Percentiles rank a stretch among this genome's conserved stretches.
These are phyloP conservation scores for Wickerhamiella infanticola DNA, from an alignment of 1,139 yeast species.

Conservation along the genomic window DNA sequence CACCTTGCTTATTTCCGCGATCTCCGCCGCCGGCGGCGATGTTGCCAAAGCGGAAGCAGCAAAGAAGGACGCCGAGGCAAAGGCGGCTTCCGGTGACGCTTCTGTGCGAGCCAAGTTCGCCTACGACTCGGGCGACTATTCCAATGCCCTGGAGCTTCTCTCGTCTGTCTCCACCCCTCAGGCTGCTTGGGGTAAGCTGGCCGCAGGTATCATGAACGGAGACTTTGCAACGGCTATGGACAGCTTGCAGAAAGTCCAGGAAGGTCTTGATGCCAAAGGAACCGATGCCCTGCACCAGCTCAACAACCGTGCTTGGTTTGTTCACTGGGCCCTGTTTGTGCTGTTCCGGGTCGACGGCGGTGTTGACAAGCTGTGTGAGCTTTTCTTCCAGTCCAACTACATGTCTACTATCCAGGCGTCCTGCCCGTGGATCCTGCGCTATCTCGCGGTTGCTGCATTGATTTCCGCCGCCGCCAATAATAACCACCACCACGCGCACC, in stretches of 20 bases:
- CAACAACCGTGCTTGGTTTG: conserved; percentile 47
- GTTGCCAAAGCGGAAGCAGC: not conserved
- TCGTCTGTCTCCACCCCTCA: conserved; percentile 2
- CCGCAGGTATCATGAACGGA: conserved; percentile 38
- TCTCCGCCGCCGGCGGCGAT: conserved; percentile 4
- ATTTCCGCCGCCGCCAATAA: conserved; percentile 23
- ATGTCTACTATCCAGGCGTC: conserved; percentile 50
- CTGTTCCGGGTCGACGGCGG: conserved; percentile 37
- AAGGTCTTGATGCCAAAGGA: conserved; percentile 35
- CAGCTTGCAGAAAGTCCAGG: conserved; percentile 38
- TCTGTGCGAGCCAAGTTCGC: conserved; percentile 2
- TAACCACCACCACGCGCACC: conserved; percentile 22
- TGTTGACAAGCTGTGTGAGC: conserved; percentile 35
- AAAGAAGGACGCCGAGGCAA: not conserved
- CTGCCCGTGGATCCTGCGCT: conserved; percentile 51
- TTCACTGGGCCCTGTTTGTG: conserved; percentile 51
- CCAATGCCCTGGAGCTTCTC: conserved; percentile 11
- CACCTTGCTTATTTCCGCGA: conserved; percentile 4
- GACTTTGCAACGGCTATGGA: conserved; percentile 38
- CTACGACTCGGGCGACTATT: conserved; percentile 11
- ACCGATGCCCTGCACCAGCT: conserved; percentile 40
- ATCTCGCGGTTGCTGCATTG: conserved; percentile 43
- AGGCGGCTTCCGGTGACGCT: not conserved
- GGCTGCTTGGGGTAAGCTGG: conserved; percentile 21
- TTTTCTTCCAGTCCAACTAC: conserved; percentile 42